These are phyloP conservation scores for Populus alba DNA, from an alignment of 345 rosid species.

Conservation along the genomic window DNA sequence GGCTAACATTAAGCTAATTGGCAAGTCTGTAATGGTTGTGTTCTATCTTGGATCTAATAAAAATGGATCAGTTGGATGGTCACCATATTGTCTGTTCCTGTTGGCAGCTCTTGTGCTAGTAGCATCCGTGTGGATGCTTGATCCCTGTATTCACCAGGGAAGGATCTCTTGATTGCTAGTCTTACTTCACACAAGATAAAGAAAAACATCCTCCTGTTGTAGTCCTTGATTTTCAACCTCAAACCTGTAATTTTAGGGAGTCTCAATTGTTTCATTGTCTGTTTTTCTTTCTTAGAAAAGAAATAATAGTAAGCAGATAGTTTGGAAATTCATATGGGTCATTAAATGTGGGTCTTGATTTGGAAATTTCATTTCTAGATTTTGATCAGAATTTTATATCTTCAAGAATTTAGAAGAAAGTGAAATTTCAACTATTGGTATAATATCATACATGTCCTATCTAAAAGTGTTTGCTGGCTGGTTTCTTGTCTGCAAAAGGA, in stretches of 20 bases:
- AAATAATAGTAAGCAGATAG: neutral
- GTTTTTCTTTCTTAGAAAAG: neutral
- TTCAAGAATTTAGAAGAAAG: neutral
- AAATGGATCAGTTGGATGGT: conserved; percentile 18
- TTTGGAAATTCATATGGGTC: neutral
- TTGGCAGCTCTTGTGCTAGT: conserved; percentile 5
- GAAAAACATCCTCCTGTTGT: neutral
- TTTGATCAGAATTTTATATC: neutral
- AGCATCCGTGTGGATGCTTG: neutral
- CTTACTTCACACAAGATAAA: neutral
- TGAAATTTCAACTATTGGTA: neutral
- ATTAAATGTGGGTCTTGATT: neutral
- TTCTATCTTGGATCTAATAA: conserved; percentile 18
- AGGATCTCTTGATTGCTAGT: neutral
- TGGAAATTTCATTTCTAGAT: neutral
- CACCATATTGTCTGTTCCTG: conserved; percentile 16
- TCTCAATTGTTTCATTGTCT: neutral
- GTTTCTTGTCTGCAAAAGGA: neutral
- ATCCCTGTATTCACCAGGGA: neutral
- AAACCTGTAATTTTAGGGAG: neutral
- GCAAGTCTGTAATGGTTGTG: conserved; percentile 6
- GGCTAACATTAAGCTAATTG: conserved; percentile 2
- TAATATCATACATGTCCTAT: neutral
- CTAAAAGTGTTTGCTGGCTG: neutral
- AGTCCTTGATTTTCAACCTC: neutral